Conservation (phyloP, 495 filamentous ascomycete species). For the Hapsidospora chrysogenum region DNA sequence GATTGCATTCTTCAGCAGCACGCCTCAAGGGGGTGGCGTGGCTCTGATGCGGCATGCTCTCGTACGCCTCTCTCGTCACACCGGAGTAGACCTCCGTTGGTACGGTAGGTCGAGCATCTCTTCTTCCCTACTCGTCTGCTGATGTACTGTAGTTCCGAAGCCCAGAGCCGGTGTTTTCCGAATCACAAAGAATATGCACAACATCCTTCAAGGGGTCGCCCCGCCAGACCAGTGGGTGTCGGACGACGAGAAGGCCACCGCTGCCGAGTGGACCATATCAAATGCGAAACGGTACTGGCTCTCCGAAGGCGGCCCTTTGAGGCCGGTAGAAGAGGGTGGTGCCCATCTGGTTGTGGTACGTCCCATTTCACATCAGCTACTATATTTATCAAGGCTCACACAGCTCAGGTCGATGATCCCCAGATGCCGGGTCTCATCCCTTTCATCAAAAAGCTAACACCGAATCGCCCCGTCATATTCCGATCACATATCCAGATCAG, state of each 20-base stretch:
- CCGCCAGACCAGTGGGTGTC: conserved; percentile 43
- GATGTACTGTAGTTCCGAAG: conserved; percentile 45
- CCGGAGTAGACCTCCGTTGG: conserved; percentile 63
- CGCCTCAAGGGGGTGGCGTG: conserved; percentile 77
- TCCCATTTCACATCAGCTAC: neutral
- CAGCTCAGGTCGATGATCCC: conserved; percentile 52
- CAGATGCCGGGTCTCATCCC: conserved; percentile 78
- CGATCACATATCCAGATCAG: conserved; percentile 77
- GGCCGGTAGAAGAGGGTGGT: conserved; percentile 50
- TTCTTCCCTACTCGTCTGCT: neutral
- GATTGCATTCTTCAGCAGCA: conserved; percentile 74
- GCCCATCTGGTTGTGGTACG: conserved; percentile 62
- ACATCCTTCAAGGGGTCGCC: conserved; percentile 76
- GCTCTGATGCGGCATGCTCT: conserved; percentile 80
- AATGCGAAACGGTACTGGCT: conserved; percentile 72
- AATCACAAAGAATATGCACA: conserved; percentile 83
- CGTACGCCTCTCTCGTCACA: conserved; percentile 48
- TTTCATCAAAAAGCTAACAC: conserved; percentile 53
- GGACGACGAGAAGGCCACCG: conserved; percentile 36
- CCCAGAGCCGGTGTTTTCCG: conserved; percentile 73
- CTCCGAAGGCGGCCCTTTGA: conserved; percentile 46
- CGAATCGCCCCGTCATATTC: conserved; percentile 63
- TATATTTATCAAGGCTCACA: conserved; percentile 2
- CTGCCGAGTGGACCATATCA: conserved; percentile 59
- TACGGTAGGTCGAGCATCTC: conserved; percentile 31